These are phyloP conservation scores for Mucor piriformis DNA, from an alignment of 371 early-diverging fungal species.

Conservation along the genomic window DNA sequence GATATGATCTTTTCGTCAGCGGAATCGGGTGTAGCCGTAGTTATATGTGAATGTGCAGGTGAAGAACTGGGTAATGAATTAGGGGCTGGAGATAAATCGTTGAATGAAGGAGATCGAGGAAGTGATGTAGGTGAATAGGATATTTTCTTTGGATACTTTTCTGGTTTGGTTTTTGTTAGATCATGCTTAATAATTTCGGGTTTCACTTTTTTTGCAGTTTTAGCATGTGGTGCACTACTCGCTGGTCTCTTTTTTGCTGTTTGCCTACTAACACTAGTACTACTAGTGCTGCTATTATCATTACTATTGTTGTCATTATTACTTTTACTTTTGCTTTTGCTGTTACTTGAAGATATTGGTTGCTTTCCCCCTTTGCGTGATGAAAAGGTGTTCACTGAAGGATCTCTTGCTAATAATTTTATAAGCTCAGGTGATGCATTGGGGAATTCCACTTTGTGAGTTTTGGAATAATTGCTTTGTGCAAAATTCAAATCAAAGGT, in stretches of 20 bases:
- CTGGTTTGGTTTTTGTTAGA: not conserved
- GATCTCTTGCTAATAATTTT: slow-evolving; percentile 10
- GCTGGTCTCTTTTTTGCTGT: slow-evolving; percentile 8
- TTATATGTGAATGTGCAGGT: slow-evolving; percentile 7
- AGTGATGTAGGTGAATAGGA: not conserved
- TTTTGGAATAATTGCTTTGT: slow-evolving; percentile 50
- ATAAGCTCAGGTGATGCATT: slow-evolving; percentile 36
- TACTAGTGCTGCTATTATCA: not conserved
- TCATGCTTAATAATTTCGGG: slow-evolving; percentile 4
- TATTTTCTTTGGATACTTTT: slow-evolving; percentile 2
- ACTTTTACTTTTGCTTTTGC: not conserved
- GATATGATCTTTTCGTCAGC: not conserved
- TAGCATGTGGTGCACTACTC: slow-evolving; percentile 1
- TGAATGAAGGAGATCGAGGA: slow-evolving; percentile 1
- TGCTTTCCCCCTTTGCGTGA: slow-evolving; percentile 8
- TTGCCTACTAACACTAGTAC: not conserved
- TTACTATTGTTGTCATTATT: not conserved
- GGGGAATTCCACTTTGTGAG: slow-evolving; percentile 40
- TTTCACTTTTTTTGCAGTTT: slow-evolving; percentile 11
- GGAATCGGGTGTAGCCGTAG: slow-evolving; percentile 1
- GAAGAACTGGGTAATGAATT: slow-evolving; percentile 2
- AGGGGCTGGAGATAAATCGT: slow-evolving; percentile 4
- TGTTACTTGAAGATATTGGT: slow-evolving; percentile 2
- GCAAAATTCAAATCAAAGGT: slow-evolving; percentile 69
- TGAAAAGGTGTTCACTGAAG: not conserved